Conservation (phyloP, 371 early-diverging fungal species). For the Apophysomyces sp. region DNA sequence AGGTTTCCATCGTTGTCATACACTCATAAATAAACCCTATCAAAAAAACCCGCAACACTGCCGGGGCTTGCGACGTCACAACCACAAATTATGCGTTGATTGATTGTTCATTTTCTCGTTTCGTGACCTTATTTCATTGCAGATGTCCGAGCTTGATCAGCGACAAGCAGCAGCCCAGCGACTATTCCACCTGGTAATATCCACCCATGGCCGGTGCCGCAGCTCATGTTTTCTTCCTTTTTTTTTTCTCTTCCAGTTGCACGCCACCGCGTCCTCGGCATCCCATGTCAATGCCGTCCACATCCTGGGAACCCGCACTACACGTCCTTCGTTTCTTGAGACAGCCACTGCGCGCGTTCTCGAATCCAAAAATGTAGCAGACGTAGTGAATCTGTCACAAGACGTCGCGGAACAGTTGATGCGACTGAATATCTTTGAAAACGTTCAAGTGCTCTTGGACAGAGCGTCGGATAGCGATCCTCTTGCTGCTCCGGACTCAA, state of each 20-base stretch:
- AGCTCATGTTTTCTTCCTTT: neutral
- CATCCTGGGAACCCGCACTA: conserved; percentile 43
- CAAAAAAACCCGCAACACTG: no score
- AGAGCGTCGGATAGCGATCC: conserved; percentile 50
- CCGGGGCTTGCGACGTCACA: no score
- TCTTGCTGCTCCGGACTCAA: conserved; percentile 48
- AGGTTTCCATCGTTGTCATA: no score
- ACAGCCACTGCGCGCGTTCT: conserved; percentile 38
- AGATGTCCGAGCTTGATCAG: conserved; percentile 5
- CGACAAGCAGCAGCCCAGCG: conserved; percentile 27
- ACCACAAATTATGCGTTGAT: no score
- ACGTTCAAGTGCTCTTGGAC: conserved; percentile 70
- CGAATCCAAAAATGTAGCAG: conserved; percentile 60
- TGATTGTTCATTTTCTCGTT: no score
- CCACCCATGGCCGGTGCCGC: neutral
- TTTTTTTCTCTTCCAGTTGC: conserved; percentile 19
- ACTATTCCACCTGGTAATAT: conserved; percentile 29
- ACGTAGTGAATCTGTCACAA: conserved; percentile 64
- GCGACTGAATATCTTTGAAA: conserved; percentile 75
- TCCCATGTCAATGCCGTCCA: conserved; percentile 55
- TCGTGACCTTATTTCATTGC: no score
- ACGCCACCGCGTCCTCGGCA: conserved; percentile 33
- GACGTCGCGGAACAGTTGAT: conserved; percentile 61
- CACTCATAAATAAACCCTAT: no score
- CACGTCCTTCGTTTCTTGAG: conserved; percentile 49